Evolutionary conservation across 2,329 filamentous ascomycete genomes (phyloP).

Genomic region (Coniochaeta sp.): DNA sequence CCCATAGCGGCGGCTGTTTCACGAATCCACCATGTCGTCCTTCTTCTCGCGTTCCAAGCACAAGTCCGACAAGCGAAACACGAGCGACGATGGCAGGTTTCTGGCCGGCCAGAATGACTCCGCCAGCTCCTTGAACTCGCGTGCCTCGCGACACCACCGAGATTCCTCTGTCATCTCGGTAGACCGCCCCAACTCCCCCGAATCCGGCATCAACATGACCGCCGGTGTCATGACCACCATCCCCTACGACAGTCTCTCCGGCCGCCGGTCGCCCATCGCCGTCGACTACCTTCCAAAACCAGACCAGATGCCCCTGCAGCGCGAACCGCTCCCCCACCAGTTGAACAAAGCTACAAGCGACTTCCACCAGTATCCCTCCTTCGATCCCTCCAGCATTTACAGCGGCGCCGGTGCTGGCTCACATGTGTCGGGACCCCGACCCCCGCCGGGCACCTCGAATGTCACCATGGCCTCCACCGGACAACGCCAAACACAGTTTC

Average conservation of each 20-base stretch:
- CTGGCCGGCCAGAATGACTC: conserved; percentile 52
- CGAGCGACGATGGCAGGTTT: conserved; percentile 51
- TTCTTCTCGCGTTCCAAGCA: conserved; percentile 90
- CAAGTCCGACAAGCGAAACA: conserved; percentile 58
- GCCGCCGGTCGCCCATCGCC: conserved; percentile 59
- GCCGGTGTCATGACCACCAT: conserved; percentile 83
- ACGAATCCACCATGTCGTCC: conserved; percentile 32
- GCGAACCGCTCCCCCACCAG: conserved; percentile 75
- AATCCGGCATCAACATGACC: conserved; percentile 61
- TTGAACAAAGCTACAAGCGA: conserved; percentile 70
- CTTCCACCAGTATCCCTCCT: conserved; percentile 82
- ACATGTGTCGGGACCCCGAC: conserved; percentile 54
- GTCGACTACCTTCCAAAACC: conserved; percentile 65
- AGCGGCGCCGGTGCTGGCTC: conserved; percentile 27
- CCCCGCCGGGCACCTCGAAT: conserved; percentile 47
- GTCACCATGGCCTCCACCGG: conserved; percentile 66
- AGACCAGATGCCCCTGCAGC: conserved; percentile 54
- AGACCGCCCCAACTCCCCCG: conserved; percentile 58
- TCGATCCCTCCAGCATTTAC: conserved; percentile 47
- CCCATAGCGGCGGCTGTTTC: conserved; percentile 26
- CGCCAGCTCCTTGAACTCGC: conserved; percentile 54
- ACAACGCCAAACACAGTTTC: conserved; percentile 59
- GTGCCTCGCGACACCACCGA: conserved; percentile 67
- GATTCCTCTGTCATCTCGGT: conserved; percentile 65
- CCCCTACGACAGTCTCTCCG: conserved; percentile 66